Evolutionary conservation across 1,139 yeast species (phyloP).

Genomic region (Petasospora fabianii): DNA sequence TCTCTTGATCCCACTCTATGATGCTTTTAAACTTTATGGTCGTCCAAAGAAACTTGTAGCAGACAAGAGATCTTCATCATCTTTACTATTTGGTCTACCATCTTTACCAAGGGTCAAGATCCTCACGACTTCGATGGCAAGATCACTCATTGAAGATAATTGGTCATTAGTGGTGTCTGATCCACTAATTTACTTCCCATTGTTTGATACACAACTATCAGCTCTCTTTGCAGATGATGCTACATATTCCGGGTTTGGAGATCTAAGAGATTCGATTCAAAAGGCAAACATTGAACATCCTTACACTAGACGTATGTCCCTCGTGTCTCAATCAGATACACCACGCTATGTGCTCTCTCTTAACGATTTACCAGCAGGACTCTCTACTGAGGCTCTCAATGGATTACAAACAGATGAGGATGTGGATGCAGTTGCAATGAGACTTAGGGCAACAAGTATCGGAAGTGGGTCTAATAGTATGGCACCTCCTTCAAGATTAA

Average conservation of each 20-base stretch:
- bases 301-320: slow-evolving; percentile 9
- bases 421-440: background rate
- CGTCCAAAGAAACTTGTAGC: slow-evolving; percentile 77
- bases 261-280: slow-evolving; percentile 4
- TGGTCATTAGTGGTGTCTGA: slow-evolving; percentile 14
- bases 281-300: slow-evolving; percentile 9
- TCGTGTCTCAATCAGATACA: slow-evolving; percentile 1
- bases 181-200: slow-evolving; percentile 2
- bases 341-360: slow-evolving; percentile 15
- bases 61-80: slow-evolving; percentile 64
- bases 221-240: slow-evolving; percentile 8
- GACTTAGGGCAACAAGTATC: slow-evolving; percentile 5
- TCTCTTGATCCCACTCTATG: slow-evolving; percentile 69
- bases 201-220: slow-evolving; percentile 16
- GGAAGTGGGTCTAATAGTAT: no score
- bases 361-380: slow-evolving; percentile 14
- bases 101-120: slow-evolving; percentile 74
- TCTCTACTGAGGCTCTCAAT: slow-evolving; percentile 9
- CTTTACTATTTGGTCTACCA: slow-evolving; percentile 78
- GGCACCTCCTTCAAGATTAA: no score
- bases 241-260: slow-evolving; percentile 9
- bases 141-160: slow-evolving; percentile 11
- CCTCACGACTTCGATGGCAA: slow-evolving; percentile 32
- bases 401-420: slow-evolving; percentile 4
- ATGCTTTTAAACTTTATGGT: slow-evolving; percentile 77